Evolutionary conservation across 2,329 filamentous ascomycete species (phyloP).

Genomic region (Biscogniauxia sp.): DNA sequence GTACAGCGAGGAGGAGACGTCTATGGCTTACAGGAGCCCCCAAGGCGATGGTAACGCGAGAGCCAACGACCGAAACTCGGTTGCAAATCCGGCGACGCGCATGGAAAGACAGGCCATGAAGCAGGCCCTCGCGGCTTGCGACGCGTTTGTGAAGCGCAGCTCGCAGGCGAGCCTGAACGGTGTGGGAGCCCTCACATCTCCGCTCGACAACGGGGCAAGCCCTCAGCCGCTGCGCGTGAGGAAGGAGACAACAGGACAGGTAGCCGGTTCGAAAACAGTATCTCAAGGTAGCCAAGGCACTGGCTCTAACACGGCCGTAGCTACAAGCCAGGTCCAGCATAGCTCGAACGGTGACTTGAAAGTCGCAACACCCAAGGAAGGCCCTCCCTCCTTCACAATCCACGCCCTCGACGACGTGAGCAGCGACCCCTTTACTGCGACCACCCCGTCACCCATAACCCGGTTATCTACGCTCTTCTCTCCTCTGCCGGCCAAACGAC

Average conservation of each 20-base stretch:
- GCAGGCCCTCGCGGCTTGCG: slow-evolving; percentile 11
- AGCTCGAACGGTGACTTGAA: background rate
- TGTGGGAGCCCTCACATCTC: slow-evolving; percentile 4
- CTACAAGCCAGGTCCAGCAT: background rate
- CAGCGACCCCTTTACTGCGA: slow-evolving; percentile 28
- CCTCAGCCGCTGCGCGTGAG: slow-evolving; percentile 13
- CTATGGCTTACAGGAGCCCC: slow-evolving; percentile 31
- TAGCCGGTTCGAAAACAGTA: background rate
- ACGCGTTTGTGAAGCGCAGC: slow-evolving; percentile 9
- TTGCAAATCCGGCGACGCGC: slow-evolving; percentile 3
- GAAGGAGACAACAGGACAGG: slow-evolving; percentile 12
- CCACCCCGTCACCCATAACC: slow-evolving; percentile 14
- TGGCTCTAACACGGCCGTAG: background rate
- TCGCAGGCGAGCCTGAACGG: background rate
- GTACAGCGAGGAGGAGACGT: slow-evolving; percentile 52
- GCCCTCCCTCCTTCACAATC: slow-evolving; percentile 13
- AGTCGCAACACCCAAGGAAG: slow-evolving; percentile 2
- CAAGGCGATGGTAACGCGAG: background rate
- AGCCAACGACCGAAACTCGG: slow-evolving; percentile 6
- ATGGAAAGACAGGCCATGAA: slow-evolving; percentile 7
- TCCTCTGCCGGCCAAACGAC: slow-evolving; percentile 20
- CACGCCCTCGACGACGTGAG: slow-evolving; percentile 8
- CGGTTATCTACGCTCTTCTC: slow-evolving; percentile 30
- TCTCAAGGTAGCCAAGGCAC: background rate
- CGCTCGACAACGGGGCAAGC: slow-evolving; percentile 10